These are phyloP conservation scores for Cladobotryum mycophilum DNA, from an alignment of 2,329 filamentous ascomycete species.

Conservation along the genomic window DNA sequence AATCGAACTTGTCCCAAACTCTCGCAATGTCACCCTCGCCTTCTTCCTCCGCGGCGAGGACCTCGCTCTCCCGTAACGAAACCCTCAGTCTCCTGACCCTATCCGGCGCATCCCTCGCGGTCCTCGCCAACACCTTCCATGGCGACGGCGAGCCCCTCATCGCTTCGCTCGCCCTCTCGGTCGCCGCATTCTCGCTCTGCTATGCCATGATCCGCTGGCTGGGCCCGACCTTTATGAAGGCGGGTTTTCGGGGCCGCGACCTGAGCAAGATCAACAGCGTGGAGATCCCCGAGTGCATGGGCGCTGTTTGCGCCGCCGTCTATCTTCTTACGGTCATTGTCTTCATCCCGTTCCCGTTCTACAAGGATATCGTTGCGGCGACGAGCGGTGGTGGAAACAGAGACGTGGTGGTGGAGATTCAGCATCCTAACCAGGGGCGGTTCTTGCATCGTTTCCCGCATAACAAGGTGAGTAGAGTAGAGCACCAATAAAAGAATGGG, in stretches of 20 bases:
- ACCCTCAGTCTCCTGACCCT: constrained; percentile 54
- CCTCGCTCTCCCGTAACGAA: constrained; percentile 45
- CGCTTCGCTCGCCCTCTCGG: constrained; percentile 80
- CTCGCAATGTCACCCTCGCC: constrained; percentile 24
- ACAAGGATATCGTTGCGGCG: constrained; percentile 93
- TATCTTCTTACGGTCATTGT: constrained; percentile 84
- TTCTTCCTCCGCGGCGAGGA: constrained; percentile 20
- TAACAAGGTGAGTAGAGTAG: constrained; percentile 75
- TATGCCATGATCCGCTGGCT: constrained; percentile 92
- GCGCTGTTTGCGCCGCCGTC: constrained; percentile 83
- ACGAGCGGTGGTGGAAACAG: constrained; percentile 90
- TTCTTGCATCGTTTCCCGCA: constrained; percentile 90
- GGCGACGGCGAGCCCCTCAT: constrained; percentile 84
- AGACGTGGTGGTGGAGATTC: constrained; percentile 70
- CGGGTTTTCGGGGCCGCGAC: constrained; percentile 84
- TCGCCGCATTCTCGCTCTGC: constrained; percentile 72
- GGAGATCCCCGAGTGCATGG: constrained; percentile 94
- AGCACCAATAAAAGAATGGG: background rate
- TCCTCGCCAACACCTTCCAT: constrained; percentile 75
- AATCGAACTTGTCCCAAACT: too few relatives aligned
- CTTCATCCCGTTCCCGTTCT: constrained; percentile 96
- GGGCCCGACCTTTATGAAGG: constrained; percentile 78
- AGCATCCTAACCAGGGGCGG: constrained; percentile 72
- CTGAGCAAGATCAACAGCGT: constrained; percentile 61
- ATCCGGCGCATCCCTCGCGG: constrained; percentile 60